Evolutionary conservation across 2,329 filamentous ascomycete species (phyloP).

Genomic region (Alternaria triticina): DNA sequence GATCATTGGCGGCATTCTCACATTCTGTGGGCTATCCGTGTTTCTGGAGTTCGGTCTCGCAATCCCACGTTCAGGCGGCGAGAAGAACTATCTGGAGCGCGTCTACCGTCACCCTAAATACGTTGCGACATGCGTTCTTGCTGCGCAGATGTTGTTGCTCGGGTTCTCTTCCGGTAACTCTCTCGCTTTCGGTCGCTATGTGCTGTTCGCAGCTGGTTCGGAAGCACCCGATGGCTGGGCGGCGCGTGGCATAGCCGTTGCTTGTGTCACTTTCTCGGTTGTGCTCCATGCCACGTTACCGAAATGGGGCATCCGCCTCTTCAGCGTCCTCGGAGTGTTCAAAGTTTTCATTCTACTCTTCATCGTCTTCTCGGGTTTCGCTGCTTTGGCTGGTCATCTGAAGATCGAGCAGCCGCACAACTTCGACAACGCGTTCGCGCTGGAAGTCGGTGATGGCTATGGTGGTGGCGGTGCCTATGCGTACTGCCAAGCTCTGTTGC

Average conservation of each 20-base stretch:
- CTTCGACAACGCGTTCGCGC: conserved; percentile 64
- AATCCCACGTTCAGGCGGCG: conserved; percentile 67
- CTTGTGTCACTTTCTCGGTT: conserved; percentile 60
- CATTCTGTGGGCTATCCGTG: conserved; percentile 65
- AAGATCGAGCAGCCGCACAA: conserved; percentile 59
- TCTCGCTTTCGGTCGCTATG: conserved; percentile 64
- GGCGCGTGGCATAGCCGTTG: conserved; percentile 60
- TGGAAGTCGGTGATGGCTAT: conserved; percentile 43
- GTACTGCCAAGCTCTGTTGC: conserved; percentile 64
- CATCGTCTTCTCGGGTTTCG: conserved; percentile 64
- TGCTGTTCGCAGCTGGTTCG: conserved; percentile 62
- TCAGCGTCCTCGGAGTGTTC: conserved; percentile 66
- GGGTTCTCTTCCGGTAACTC: conserved; percentile 66
- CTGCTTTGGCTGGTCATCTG: conserved; percentile 41
- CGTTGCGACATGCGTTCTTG: conserved; percentile 65
- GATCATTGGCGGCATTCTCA: conserved; percentile 60
- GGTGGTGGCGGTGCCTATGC: conserved; percentile 44
- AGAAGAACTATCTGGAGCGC: conserved; percentile 72
- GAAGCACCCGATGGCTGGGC: conserved; percentile 60
- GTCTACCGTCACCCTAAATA: conserved; percentile 66
- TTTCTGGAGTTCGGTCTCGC: conserved; percentile 69
- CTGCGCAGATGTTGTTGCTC: conserved; percentile 66
- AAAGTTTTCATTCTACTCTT: conserved; percentile 66
- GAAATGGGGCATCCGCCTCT: conserved; percentile 65
- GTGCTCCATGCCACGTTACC: conserved; percentile 60